A percentile compares a stretch with the other conserved stretches of the same genome.
These are phyloP conservation scores for Solidago caesia DNA, from an alignment of 129 eudicot species.

Conservation along the genomic window DNA sequence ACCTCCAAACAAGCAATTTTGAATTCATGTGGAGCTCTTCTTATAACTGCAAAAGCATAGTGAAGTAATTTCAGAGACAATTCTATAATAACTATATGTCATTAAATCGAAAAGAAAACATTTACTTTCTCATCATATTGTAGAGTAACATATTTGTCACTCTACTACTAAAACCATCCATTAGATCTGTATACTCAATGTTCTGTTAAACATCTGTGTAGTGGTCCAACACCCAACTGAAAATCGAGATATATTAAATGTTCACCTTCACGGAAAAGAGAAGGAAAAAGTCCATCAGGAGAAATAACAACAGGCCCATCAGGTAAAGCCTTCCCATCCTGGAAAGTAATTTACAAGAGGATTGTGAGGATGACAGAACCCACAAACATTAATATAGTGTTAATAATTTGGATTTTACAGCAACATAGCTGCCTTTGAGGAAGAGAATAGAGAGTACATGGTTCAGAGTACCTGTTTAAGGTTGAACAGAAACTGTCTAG, in stretches of 20 bases:
- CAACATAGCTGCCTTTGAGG: neutral
- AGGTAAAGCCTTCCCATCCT: slow-evolving; percentile 95
- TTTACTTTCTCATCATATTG: neutral
- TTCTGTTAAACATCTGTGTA: neutral
- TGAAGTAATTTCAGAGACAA: slow-evolving; percentile 19
- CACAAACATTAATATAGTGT: neutral
- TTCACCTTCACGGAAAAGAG: slow-evolving; percentile 91
- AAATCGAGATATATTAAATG: slow-evolving; percentile 10
- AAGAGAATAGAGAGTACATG: slow-evolving; percentile 13
- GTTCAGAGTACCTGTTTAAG: slow-evolving; percentile 67
- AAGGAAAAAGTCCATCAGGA: slow-evolving; percentile 98
- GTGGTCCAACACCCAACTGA: neutral
- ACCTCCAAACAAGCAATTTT: slow-evolving; percentile 98
- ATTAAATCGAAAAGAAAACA: neutral
- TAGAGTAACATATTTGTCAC: neutral
- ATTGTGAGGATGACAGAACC: neutral
- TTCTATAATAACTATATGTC: neutral
- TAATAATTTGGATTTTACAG: neutral
- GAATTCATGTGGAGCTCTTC: slow-evolving; percentile 99
- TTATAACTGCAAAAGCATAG: slow-evolving; percentile 67
- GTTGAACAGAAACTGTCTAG: slow-evolving; percentile 87
- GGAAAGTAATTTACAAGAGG: slow-evolving; percentile 22
- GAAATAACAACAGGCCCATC: slow-evolving; percentile 98
- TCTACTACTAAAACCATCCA: neutral
- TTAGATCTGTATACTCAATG: neutral